These are phyloP conservation scores for Thymus quinquecostatus DNA, from an alignment of 257 asterid species.

Conservation along the genomic window DNA sequence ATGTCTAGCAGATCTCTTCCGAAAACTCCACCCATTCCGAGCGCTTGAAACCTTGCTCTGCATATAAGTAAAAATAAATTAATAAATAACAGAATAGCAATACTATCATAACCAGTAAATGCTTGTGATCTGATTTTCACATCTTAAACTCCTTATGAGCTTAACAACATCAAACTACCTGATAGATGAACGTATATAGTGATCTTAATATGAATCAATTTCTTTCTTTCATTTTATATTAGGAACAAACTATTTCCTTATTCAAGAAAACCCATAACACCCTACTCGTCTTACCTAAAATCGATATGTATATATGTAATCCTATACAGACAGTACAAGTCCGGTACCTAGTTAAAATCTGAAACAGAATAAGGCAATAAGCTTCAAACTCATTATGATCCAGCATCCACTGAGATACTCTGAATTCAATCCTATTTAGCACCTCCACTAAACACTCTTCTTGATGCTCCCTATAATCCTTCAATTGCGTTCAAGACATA, in stretches of 20 bases:
- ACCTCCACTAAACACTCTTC: neutral
- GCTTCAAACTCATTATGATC: neutral
- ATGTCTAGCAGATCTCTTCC: slow-evolving; percentile 86
- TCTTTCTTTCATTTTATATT: neutral
- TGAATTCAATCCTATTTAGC: neutral
- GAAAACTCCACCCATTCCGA: slow-evolving; percentile 86
- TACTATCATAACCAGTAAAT: slow-evolving; percentile 8
- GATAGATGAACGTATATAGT: neutral
- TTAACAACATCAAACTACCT: slow-evolving; percentile 1
- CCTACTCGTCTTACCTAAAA: too few relatives aligned
- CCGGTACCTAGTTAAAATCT: too few relatives aligned
- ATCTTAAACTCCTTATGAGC: slow-evolving; percentile 6
- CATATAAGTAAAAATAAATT: slow-evolving; percentile 24
- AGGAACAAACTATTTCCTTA: neutral
- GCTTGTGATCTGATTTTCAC: neutral
- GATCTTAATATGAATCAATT: slow-evolving; percentile 6
- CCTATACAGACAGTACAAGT: too few relatives aligned
- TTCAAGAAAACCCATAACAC: too few relatives aligned
- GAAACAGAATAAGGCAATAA: too few relatives aligned
- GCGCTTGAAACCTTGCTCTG: slow-evolving; percentile 76
- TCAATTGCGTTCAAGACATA: neutral
- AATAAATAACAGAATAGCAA: neutral
- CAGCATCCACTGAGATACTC: neutral
- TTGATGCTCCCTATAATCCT: neutral
- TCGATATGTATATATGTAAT: too few relatives aligned